phyloP scores from a whole-genome alignment of 495 filamentous ascomycete species.

The Neurospora sublineolata region DNA sequence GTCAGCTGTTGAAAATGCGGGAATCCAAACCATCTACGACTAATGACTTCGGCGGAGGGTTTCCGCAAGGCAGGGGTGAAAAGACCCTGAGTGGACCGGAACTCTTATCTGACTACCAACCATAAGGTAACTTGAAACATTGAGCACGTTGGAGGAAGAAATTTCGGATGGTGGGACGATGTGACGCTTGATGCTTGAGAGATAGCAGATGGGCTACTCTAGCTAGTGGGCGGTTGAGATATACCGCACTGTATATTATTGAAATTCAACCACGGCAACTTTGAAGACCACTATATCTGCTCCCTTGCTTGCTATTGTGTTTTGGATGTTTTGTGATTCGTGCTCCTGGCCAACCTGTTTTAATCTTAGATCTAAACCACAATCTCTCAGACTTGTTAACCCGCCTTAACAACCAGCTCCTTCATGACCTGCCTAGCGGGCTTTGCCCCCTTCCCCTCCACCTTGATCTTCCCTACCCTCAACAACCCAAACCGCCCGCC shows the following conservation, averaged over 20 bases:
- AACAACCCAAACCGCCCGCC: slow-evolving; percentile 4
- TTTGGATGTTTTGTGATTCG: neutral
- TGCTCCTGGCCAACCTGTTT: neutral
- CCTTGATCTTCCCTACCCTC: slow-evolving; percentile 19
- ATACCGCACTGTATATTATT: slow-evolving; percentile 11
- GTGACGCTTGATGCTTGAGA: neutral
- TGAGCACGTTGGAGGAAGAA: neutral
- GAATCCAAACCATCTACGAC: slow-evolving; percentile 14
- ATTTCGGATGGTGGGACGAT: neutral
- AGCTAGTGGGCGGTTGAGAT: neutral
- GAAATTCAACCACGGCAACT: neutral
- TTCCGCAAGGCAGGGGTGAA: neutral
- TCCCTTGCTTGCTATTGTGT: neutral
- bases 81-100: neutral
- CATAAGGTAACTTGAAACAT: neutral
- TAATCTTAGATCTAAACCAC: neutral
- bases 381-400: neutral
- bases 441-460: slow-evolving; percentile 18
- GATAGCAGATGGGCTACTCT: neutral
- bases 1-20: slow-evolving; percentile 13
- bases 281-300: neutral
- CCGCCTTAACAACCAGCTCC: neutral
- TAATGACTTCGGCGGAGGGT: slow-evolving; percentile 14
- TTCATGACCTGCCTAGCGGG: neutral
- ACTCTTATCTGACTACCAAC: slow-evolving; percentile 18